Evolutionary conservation across 2,329 filamentous ascomycete genomes (phyloP).

Genomic region (Gaeumannomyces sp.): DNA sequence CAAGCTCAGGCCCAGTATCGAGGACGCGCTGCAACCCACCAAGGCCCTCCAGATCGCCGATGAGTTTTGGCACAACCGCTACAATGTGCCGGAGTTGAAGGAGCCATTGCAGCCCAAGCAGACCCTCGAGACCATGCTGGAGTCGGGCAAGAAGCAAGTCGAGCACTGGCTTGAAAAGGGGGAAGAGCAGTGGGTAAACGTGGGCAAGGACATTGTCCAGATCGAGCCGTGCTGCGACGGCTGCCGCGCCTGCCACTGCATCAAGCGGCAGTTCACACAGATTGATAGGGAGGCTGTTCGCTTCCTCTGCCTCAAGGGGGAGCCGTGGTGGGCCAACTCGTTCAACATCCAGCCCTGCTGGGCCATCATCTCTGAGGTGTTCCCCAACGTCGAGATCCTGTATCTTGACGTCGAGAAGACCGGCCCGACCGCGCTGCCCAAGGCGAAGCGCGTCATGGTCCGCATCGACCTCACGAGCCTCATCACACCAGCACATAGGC

Average conservation of each 20-base stretch:
- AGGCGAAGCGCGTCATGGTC: constrained; percentile 6
- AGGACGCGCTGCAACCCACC: neutral
- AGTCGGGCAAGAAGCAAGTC: neutral
- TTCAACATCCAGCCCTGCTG: neutral
- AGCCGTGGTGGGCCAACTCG: neutral
- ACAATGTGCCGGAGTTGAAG: neutral
- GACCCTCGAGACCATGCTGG: neutral
- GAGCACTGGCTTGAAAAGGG: neutral
- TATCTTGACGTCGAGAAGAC: constrained; percentile 9
- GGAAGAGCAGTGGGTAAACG: constrained; percentile 8
- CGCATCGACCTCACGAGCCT: neutral
- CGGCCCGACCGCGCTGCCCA: neutral
- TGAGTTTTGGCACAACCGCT: constrained; percentile 2
- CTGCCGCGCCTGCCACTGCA: constrained; percentile 8
- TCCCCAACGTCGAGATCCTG: constrained; percentile 7
- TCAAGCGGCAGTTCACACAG: constrained; percentile 4
- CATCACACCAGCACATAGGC: neutral
- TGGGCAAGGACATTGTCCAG: constrained; percentile 6
- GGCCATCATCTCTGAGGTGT: neutral
- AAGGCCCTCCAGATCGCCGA: neutral
- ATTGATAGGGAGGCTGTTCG: constrained; percentile 8
- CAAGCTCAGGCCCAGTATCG: neutral
- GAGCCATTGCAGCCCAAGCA: neutral
- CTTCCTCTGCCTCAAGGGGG: constrained; percentile 6
- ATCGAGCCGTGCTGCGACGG: constrained; percentile 10